These are phyloP conservation scores for Postia placenta DNA, from an alignment of 768 basidiomycete genomes.

Conservation along the genomic window DNA sequence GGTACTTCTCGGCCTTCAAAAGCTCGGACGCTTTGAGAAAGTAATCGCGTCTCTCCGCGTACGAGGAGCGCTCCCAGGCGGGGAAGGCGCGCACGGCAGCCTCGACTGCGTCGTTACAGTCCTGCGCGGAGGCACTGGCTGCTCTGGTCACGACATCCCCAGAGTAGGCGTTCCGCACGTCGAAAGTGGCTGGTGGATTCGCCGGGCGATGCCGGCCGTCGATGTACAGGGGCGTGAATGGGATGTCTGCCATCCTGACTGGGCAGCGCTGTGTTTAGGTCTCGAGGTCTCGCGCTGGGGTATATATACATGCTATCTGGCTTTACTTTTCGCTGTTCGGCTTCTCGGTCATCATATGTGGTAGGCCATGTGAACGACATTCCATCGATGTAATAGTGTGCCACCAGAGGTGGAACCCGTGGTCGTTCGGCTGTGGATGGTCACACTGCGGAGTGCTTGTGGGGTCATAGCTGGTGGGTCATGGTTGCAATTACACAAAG, in stretches of 20 bases:
- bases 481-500: no score
- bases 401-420: no score
- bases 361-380: no score
- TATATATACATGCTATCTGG: no score
- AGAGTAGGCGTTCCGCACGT: slow-evolving; percentile 38
- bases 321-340: no score
- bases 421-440: no score
- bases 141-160: slow-evolving; percentile 36
- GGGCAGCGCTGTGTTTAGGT: no score
- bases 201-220: slow-evolving; percentile 32
- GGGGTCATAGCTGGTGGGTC: no score
- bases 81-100: slow-evolving; percentile 40
- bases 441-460: no score
- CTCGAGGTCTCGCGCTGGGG: no score
- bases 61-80: slow-evolving; percentile 38
- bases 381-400: no score
- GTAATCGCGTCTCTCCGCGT: slow-evolving; percentile 35
- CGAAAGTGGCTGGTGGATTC: slow-evolving; percentile 33
- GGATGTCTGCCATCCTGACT: neutral
- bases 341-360: no score
- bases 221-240: slow-evolving; percentile 32
- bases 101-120: slow-evolving; percentile 31
- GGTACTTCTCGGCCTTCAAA: slow-evolving; percentile 35
- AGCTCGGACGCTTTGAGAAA: slow-evolving; percentile 44
- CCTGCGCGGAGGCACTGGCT: slow-evolving; percentile 34